Evolutionary conservation across 805 yeast species (phyloP).

Genomic region (Lipomyces orientalis): DNA sequence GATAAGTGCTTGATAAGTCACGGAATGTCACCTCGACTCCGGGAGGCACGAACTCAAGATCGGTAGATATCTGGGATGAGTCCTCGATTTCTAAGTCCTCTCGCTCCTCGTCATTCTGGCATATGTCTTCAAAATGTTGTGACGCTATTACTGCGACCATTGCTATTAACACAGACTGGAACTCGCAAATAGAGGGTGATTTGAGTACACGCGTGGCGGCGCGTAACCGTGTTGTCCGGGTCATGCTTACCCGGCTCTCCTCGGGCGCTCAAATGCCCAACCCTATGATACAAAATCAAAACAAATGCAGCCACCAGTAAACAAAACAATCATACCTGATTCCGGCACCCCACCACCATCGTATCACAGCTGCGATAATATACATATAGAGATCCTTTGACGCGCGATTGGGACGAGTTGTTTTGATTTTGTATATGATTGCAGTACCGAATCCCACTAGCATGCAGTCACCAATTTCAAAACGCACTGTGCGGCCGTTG

Average conservation of each 20-base stretch:
- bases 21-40: conserved; percentile 19
- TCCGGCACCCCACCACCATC: background rate
- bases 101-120: conserved; percentile 6
- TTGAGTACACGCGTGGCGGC: no score
- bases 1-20: conserved; percentile 30
- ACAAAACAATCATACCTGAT: background rate
- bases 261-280: background rate
- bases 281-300: background rate
- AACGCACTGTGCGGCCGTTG: conserved; percentile 27
- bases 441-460: background rate
- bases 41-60: conserved; percentile 26
- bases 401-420: background rate
- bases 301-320: background rate
- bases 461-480: conserved; percentile 22
- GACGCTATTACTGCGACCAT: background rate
- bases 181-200: no score
- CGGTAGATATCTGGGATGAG: background rate
- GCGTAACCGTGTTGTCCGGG: conserved; percentile 30
- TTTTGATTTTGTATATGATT: background rate
- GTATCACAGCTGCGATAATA: background rate
- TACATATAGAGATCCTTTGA: background rate
- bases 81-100: background rate
- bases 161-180: background rate
- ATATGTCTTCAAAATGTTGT: background rate
- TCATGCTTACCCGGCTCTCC: conserved; percentile 13